These are phyloP conservation scores for Globisporangium splendens DNA, from an alignment of 352 stramenopile species.

Conservation along the genomic window DNA sequence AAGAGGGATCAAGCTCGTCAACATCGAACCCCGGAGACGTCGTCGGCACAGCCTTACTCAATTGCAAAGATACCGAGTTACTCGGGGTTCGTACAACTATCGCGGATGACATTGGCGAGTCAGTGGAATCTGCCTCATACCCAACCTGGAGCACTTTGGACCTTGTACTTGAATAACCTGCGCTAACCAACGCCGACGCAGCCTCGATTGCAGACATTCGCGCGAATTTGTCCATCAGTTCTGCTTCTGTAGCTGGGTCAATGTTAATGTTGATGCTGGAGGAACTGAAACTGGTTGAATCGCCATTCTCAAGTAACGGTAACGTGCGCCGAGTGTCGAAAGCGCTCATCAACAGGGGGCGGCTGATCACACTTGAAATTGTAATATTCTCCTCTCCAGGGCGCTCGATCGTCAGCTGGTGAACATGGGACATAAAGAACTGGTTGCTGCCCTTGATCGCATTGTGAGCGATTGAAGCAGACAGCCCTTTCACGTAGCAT, in stretches of 20 bases:
- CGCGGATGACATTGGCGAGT: constrained; percentile 7
- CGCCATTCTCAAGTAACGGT: constrained; percentile 47
- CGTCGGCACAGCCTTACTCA: constrained; percentile 22
- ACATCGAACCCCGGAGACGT: constrained; percentile 18
- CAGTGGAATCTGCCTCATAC: constrained; percentile 24
- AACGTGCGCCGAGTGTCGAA: constrained; percentile 23
- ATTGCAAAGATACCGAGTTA: constrained; percentile 16
- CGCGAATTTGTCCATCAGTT: constrained; percentile 67
- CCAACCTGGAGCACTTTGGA: constrained; percentile 34
- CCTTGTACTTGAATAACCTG: constrained; percentile 21
- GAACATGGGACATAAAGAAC: constrained; percentile 62
- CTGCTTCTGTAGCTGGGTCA: constrained; percentile 44
- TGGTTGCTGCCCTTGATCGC: constrained; percentile 58
- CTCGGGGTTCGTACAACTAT: constrained; percentile 10
- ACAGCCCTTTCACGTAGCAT: constrained; percentile 72
- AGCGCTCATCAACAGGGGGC: constrained; percentile 51
- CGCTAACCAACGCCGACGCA: constrained; percentile 30
- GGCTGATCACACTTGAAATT: constrained; percentile 73
- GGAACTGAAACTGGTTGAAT: constrained; percentile 18
- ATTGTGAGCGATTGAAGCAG: constrained; percentile 57
- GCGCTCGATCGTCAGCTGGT: constrained; percentile 66
- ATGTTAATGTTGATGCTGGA: constrained; percentile 27
- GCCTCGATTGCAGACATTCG: constrained; percentile 50
- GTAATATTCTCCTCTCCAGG: constrained; percentile 68
- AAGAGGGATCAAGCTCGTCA: constrained; percentile 18